phyloP scores from a whole-genome alignment of 192 early-diverging fungal genomes.

The Entophlyctis luteolus region DNA sequence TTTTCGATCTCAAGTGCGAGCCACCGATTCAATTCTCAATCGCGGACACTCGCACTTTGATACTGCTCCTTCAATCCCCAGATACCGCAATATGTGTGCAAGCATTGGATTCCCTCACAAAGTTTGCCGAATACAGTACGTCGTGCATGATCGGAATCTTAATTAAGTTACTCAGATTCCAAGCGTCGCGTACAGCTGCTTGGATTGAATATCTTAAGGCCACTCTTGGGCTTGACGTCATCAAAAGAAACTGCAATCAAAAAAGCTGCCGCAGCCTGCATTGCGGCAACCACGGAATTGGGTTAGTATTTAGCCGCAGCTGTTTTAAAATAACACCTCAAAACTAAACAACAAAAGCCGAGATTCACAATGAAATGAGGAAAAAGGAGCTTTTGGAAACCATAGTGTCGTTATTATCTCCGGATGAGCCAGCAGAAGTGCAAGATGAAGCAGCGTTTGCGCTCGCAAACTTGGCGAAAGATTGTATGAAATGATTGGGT shows the following conservation, averaged over 20 bases:
- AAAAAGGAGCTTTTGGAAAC: constrained; percentile 39
- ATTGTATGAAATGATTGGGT: constrained; percentile 36
- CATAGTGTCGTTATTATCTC: constrained; percentile 33
- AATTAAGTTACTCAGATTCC: constrained; percentile 25
- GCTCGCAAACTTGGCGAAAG: constrained; percentile 47
- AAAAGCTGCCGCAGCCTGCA: constrained; percentile 48
- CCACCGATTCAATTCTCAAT: constrained; percentile 31
- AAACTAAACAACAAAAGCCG: constrained; percentile 23
- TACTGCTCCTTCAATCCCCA: constrained; percentile 45
- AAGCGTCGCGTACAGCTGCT: constrained; percentile 47
- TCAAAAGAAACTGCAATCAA: constrained; percentile 41
- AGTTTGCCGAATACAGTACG: constrained; percentile 49
- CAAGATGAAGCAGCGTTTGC: constrained; percentile 56
- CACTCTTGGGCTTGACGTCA: constrained; percentile 28
- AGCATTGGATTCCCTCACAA: constrained; percentile 48
- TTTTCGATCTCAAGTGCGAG: constrained; percentile 14
- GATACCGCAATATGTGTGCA: constrained; percentile 38
- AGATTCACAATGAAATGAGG: constrained; percentile 48
- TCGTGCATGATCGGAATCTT: not conserved
- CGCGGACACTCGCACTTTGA: constrained; percentile 45
- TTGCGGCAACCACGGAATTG: constrained; percentile 47
- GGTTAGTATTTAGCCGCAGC: constrained; percentile 32
- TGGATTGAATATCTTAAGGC: constrained; percentile 34
- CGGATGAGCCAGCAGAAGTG: constrained; percentile 47
- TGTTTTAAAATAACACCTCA: too few relatives aligned